Conservation (phyloP, 768 basidiomycete species). For the Tephrocybe sp. region DNA sequence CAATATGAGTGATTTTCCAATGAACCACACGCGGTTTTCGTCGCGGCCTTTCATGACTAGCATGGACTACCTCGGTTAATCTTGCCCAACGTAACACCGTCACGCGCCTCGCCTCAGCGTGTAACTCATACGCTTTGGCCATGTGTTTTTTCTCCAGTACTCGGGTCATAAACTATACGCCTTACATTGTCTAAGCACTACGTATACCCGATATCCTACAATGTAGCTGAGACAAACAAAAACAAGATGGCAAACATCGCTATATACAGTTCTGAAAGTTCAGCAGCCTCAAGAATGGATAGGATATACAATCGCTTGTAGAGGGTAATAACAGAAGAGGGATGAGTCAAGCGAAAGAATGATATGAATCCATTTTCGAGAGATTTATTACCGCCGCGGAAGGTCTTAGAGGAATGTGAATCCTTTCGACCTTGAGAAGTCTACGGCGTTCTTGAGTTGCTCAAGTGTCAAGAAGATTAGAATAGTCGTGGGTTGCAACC, state of each 20-base stretch:
- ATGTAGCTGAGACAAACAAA: too few species aligned
- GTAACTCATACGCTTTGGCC: too few species aligned
- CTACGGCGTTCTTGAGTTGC: conserved; percentile 72
- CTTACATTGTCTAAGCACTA: too few species aligned
- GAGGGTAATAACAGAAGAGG: background rate
- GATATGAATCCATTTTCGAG: background rate
- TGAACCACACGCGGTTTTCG: too few species aligned
- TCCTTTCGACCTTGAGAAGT: conserved; percentile 50
- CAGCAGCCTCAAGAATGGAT: background rate
- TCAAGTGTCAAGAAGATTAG: conserved; percentile 85
- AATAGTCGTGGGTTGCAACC: conserved; percentile 85
- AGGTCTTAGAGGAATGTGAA: conserved; percentile 24
- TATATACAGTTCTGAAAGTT: background rate
- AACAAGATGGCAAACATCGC: background rate
- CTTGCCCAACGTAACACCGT: too few species aligned
- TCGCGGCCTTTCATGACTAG: too few species aligned
- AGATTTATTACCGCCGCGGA: background rate
- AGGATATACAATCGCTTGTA: background rate
- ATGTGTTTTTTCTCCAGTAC: too few species aligned
- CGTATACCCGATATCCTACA: too few species aligned
- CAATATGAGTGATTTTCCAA: too few species aligned
- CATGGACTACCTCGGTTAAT: too few species aligned
- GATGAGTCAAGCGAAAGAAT: background rate
- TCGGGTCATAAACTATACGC: too few species aligned
- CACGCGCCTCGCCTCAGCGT: too few species aligned